Evolutionary conservation across 257 asterid genomes (phyloP).

Genomic region (Vinca minor): DNA sequence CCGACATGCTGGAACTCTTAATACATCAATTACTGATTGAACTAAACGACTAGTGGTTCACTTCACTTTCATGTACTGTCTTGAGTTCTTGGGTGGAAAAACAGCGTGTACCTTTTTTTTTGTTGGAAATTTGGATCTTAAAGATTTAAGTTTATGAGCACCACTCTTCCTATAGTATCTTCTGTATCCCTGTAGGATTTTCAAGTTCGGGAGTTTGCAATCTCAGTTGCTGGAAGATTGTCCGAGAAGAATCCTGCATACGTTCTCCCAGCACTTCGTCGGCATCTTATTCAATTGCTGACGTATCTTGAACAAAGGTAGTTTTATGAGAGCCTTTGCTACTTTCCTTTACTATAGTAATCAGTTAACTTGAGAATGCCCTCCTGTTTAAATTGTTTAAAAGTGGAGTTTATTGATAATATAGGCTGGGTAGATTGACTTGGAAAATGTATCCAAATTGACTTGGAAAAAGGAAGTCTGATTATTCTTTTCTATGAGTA

Average conservation of each 20-base stretch:
- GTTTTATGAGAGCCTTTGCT: constrained; percentile 1
- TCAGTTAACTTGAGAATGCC: background rate
- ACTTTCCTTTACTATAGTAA: background rate
- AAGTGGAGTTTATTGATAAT: background rate
- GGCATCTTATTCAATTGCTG: constrained; percentile 91
- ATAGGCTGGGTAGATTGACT: background rate
- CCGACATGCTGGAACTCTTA: background rate
- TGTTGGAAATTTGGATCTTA: background rate
- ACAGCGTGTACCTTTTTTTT: background rate
- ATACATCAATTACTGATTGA: background rate
- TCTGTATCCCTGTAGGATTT: constrained; percentile 44
- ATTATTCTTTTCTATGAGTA: background rate
- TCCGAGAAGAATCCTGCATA: constrained; percentile 99
- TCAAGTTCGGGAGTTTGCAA: constrained; percentile 84
- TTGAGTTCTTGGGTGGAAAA: background rate
- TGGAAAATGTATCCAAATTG: background rate
- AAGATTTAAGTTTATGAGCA: background rate
- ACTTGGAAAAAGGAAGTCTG: background rate
- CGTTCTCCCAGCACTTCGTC: constrained; percentile 98
- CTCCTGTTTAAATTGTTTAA: background rate
- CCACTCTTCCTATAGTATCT: background rate
- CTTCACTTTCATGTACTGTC: background rate
- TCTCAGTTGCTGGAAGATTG: constrained; percentile 91
- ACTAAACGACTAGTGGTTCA: background rate
- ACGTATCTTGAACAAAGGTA: constrained; percentile 96